These are phyloP conservation scores for Gnaphalium uliginosum DNA, from an alignment of 129 eudicot species.

Conservation along the genomic window DNA sequence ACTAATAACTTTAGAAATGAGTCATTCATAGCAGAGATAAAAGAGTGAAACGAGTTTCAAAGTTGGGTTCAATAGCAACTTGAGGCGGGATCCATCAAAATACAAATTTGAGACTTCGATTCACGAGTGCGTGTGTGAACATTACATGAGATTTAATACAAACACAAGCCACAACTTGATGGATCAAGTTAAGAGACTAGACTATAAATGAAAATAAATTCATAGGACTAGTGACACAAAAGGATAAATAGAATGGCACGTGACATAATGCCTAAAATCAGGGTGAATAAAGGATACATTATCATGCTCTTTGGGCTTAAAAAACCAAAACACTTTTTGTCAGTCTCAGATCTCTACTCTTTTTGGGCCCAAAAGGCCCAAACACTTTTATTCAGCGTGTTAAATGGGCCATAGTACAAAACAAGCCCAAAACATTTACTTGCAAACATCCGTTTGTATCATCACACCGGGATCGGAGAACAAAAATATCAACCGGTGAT, in stretches of 20 bases:
- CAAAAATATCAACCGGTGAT: conserved; percentile 30
- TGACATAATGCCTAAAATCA: no score
- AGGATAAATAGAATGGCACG: no score
- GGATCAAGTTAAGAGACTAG: not conserved
- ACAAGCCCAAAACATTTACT: conserved; percentile 15
- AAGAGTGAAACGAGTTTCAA: not conserved
- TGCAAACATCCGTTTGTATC: conserved; percentile 8
- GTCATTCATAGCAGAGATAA: not conserved
- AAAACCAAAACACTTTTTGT: not conserved
- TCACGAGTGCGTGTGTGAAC: not conserved
- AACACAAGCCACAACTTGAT: not conserved
- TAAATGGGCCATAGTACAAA: no score
- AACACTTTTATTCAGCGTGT: not conserved
- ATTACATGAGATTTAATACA: no score
- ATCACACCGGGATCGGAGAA: conserved; percentile 20
- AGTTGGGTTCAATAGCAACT: fast-evolving
- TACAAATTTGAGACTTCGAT: not conserved
- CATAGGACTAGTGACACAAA: no score
- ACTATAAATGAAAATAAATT: no score
- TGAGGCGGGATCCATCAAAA: not conserved
- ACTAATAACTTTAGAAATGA: no score
- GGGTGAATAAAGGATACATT: no score
- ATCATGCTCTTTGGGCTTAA: not conserved
- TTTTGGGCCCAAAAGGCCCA: not conserved
- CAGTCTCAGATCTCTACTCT: not conserved